Percentiles rank a stretch among this genome's conserved stretches.
phyloP scores from a whole-genome alignment of 1,284 basidiomycete species.

The Trametes hirsuta region DNA sequence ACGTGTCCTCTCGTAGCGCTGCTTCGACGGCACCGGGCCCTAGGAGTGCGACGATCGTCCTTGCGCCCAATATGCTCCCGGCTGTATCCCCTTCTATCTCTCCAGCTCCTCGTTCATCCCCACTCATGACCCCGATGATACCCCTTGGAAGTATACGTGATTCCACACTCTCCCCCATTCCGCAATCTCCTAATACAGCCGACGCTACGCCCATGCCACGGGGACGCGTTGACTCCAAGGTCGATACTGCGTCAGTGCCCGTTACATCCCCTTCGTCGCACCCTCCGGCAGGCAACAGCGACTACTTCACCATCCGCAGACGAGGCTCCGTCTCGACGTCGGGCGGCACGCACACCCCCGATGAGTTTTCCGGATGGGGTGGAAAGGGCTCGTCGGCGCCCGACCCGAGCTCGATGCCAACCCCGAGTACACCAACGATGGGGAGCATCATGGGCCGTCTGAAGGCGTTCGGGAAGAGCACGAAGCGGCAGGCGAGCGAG shows the following conservation, averaged over 20 bases:
- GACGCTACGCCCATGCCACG: conserved; percentile 39
- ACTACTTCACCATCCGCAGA: conserved; percentile 57
- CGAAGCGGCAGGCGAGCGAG: conserved; percentile 50
- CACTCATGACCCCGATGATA: conserved; percentile 61
- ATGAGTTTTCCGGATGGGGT: conserved; percentile 58
- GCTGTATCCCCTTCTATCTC: conserved; percentile 58
- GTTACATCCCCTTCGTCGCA: conserved; percentile 14
- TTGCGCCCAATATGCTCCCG: conserved; percentile 66
- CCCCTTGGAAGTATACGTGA: conserved; percentile 42
- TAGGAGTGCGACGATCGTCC: conserved; percentile 44
- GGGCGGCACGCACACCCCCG: conserved; percentile 40
- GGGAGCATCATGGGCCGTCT: conserved; percentile 78
- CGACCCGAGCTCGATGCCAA: conserved; percentile 40
- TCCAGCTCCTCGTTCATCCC: conserved; percentile 48
- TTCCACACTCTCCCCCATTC: conserved; percentile 36
- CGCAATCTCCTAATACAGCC: conserved; percentile 38
- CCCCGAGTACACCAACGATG: conserved; percentile 57
- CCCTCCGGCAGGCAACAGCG: conserved; percentile 29
- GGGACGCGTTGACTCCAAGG: conserved; percentile 11
- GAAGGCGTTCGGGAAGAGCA: conserved; percentile 71
- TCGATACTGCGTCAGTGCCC: conserved; percentile 21
- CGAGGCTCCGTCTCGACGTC: conserved; percentile 46
- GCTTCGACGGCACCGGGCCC: conserved; percentile 5
- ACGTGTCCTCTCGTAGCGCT: conserved; percentile 27
- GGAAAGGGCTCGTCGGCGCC: conserved; percentile 33